Percentiles rank a stretch among this genome's conserved stretches.
Conservation (phyloP, 176 grass and related monocot species). For the Carex parvula region DNA sequence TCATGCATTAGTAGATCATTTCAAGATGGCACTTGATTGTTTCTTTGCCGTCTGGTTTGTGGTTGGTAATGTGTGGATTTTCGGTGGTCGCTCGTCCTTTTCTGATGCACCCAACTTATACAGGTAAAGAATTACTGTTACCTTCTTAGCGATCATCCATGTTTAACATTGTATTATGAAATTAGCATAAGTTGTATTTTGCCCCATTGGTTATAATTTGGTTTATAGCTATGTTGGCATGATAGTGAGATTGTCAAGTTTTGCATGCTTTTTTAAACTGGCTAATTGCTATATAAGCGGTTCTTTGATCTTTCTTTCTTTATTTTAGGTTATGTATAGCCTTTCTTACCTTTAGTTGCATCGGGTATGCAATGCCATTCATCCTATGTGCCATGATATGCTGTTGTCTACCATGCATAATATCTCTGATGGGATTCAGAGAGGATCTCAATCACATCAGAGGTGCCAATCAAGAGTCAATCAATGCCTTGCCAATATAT, state of each 20-base stretch:
- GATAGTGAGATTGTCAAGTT: neutral
- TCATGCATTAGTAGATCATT: slow-evolving; percentile 64
- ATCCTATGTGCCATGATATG: slow-evolving; percentile 90
- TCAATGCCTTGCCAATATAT: slow-evolving; percentile 65
- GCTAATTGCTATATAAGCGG: neutral
- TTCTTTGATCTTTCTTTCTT: slow-evolving; percentile 19
- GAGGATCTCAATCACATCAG: slow-evolving; percentile 60
- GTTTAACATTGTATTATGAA: neutral
- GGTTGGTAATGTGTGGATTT: slow-evolving; percentile 95
- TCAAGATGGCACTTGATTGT: slow-evolving; percentile 78
- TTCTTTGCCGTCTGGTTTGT: slow-evolving; percentile 99
- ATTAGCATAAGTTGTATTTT: neutral
- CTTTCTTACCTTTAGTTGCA: slow-evolving; percentile 87
- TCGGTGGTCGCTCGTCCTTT: slow-evolving; percentile 62
- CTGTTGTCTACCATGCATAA: slow-evolving; percentile 92
- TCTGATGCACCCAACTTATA: slow-evolving; percentile 80
- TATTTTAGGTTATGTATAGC: slow-evolving; percentile 81
- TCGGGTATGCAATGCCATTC: slow-evolving; percentile 79
- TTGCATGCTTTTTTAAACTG: neutral
- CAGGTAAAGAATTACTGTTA: slow-evolving; percentile 38
- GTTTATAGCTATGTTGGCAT: neutral
- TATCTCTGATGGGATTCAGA: slow-evolving; percentile 70
- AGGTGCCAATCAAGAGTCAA: slow-evolving; percentile 63
- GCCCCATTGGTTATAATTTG: neutral
- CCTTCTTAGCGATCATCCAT: too few relatives aligned